Evolutionary conservation across 2,329 filamentous ascomycete genomes (phyloP).

Genomic region (Hypomyces rosellus): DNA sequence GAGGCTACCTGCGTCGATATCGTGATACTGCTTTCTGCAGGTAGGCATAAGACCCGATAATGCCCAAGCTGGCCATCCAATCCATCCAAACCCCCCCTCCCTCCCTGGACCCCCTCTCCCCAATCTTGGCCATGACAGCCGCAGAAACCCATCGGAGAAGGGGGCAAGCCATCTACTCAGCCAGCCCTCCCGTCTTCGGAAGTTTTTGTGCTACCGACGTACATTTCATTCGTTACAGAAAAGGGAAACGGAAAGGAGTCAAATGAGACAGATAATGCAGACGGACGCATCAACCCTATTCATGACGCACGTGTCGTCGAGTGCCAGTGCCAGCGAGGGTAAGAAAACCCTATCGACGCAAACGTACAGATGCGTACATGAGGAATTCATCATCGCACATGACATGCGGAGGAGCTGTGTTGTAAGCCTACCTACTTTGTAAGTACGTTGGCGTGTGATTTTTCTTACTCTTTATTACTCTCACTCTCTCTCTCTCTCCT

Average conservation of each 20-base stretch:
- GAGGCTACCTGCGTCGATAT: background rate
- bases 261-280: slow-evolving; percentile 2
- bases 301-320: slow-evolving; percentile 8
- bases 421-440: background rate
- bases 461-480: too few species aligned
- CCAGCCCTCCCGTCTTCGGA: background rate
- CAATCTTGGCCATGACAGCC: slow-evolving; percentile 1
- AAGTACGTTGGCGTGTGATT: too few species aligned
- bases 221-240: background rate
- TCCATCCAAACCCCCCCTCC: background rate
- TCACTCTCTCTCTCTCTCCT: background rate
- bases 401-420: background rate
- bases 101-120: background rate
- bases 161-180: background rate
- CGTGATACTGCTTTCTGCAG: slow-evolving; percentile 7
- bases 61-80: slow-evolving; percentile 6
- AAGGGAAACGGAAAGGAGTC: background rate
- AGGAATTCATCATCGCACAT: background rate
- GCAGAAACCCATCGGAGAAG: background rate
- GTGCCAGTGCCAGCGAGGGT: background rate
- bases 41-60: slow-evolving; percentile 4
- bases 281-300: slow-evolving; percentile 4
- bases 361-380: slow-evolving; percentile 2
- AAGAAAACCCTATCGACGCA: background rate
- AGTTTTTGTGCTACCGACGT: slow-evolving; percentile 6